These are phyloP conservation scores for Leptodontidium sp. DNA, from an alignment of 2,329 filamentous ascomycete genomes.

Conservation along the genomic window DNA sequence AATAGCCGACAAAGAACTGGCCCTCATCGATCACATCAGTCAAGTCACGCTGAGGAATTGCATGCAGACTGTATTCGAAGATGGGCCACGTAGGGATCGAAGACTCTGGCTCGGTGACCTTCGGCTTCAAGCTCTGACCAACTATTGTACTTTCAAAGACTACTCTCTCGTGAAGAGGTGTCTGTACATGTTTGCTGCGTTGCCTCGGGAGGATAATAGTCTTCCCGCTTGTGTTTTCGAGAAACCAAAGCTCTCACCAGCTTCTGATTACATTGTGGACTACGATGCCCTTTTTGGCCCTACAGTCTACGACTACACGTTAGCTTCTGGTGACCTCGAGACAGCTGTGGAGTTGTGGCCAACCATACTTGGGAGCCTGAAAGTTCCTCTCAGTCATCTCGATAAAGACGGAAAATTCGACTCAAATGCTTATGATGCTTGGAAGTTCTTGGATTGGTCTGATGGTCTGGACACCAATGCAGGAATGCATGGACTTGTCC, in stretches of 20 bases:
- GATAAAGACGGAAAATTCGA: conserved; percentile 39
- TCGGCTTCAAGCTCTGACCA: conserved; percentile 49
- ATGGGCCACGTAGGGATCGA: conserved; percentile 50
- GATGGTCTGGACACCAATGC: conserved; percentile 43
- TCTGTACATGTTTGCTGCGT: conserved; percentile 49
- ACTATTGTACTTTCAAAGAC: conserved; percentile 50
- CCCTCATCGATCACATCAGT: conserved; percentile 45
- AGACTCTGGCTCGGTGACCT: conserved; percentile 50
- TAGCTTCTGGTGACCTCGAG: conserved; percentile 45
- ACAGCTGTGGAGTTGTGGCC: conserved; percentile 46
- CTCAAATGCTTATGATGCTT: conserved; percentile 32
- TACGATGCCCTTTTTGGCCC: conserved; percentile 49
- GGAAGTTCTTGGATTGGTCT: conserved; percentile 49
- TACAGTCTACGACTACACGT: conserved; percentile 47
- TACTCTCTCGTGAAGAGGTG: conserved; percentile 49
- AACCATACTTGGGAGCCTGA: conserved; percentile 46
- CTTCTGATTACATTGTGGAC: conserved; percentile 50
- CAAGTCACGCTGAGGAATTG: conserved; percentile 49
- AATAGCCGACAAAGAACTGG: conserved; percentile 39
- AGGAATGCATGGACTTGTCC: conserved; percentile 46
- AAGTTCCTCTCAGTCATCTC: conserved; percentile 41
- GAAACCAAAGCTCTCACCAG: conserved; percentile 44
- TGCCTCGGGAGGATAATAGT: conserved; percentile 46
- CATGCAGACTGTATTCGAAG: conserved; percentile 52
- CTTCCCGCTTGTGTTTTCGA: conserved; percentile 49